These are phyloP conservation scores for Stemphylium vesicarium DNA, from an alignment of 2,329 filamentous ascomycete species.

Conservation along the genomic window DNA sequence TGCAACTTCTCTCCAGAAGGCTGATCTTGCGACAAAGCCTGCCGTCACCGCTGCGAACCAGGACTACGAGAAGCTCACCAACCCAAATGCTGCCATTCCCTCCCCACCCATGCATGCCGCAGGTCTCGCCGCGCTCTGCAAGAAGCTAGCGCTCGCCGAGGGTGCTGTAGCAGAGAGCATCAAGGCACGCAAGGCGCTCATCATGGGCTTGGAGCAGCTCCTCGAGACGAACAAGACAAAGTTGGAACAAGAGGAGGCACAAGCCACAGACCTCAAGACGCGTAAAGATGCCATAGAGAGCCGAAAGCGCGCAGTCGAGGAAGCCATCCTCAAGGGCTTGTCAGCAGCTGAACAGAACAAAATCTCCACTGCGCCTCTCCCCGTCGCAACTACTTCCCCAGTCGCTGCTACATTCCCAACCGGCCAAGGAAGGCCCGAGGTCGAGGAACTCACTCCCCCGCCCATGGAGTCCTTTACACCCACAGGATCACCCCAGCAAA, in stretches of 20 bases:
- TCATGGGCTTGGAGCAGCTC: constrained; percentile 81
- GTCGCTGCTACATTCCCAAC: constrained; percentile 20
- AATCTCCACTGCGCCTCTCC: constrained; percentile 49
- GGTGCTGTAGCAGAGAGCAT: constrained; percentile 88
- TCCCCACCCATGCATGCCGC: constrained; percentile 91
- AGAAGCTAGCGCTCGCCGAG: constrained; percentile 85
- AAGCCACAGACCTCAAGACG: constrained; percentile 67
- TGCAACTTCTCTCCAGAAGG: constrained; percentile 76
- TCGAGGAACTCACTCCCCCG: constrained; percentile 88
- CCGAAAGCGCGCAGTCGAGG: constrained; percentile 88
- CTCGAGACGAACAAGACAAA: constrained; percentile 74
- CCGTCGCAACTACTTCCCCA: constrained; percentile 27
- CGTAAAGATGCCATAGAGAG: constrained; percentile 75
- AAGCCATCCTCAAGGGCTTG: constrained; percentile 86
- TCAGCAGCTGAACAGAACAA: constrained; percentile 64
- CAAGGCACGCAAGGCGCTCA: constrained; percentile 78
- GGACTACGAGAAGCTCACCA: constrained; percentile 84
- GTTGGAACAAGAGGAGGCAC: constrained; percentile 71
- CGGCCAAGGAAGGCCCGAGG: constrained; percentile 72
- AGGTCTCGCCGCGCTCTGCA: constrained; percentile 85
- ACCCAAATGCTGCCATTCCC: constrained; percentile 70
- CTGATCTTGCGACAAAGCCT: constrained; percentile 70
- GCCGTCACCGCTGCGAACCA: constrained; percentile 73
- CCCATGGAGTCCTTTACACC: constrained; percentile 64
- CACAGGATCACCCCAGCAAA: constrained; percentile 54